A percentile compares a stretch with the other conserved stretches of the same genome.
These are phyloP conservation scores for Neopestalotiopsis clavispora DNA, from an alignment of 2,329 filamentous ascomycete species.

Conservation along the genomic window DNA sequence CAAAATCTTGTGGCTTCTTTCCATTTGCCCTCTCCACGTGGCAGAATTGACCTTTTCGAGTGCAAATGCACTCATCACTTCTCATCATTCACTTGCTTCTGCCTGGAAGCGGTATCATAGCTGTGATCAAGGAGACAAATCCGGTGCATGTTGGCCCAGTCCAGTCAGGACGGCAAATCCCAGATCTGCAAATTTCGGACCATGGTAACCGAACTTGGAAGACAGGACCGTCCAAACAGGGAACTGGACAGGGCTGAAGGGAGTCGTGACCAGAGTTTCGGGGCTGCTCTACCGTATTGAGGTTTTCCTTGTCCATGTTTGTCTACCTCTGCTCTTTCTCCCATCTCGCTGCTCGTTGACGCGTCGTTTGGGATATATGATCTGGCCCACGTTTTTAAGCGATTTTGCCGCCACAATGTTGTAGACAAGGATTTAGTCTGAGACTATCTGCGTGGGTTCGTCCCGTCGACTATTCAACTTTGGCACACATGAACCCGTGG, in stretches of 20 bases:
- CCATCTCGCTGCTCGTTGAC: background rate
- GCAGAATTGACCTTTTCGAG: background rate
- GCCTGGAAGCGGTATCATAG: constrained; percentile 6
- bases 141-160: background rate
- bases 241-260: constrained; percentile 5
- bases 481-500: background rate
- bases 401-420: background rate
- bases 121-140: background rate
- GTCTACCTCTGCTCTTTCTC: background rate
- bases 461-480: background rate
- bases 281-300: constrained; percentile 9
- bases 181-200: constrained; percentile 13
- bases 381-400: background rate
- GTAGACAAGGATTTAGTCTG: background rate
- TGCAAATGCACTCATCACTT: background rate
- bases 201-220: constrained; percentile 9
- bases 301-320: constrained; percentile 3
- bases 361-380: background rate
- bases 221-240: constrained; percentile 2
- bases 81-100: background rate
- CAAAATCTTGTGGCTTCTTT: constrained; percentile 5
- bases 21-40: constrained; percentile 13
- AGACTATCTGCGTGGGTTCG: background rate
- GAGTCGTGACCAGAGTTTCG: background rate
- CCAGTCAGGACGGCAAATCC: constrained; percentile 1